Evolutionary conservation across 2,329 filamentous ascomycete genomes (phyloP), one percentile per base, ranked within the genome.

Genomic region (Exophiala viscosa): DNA sequence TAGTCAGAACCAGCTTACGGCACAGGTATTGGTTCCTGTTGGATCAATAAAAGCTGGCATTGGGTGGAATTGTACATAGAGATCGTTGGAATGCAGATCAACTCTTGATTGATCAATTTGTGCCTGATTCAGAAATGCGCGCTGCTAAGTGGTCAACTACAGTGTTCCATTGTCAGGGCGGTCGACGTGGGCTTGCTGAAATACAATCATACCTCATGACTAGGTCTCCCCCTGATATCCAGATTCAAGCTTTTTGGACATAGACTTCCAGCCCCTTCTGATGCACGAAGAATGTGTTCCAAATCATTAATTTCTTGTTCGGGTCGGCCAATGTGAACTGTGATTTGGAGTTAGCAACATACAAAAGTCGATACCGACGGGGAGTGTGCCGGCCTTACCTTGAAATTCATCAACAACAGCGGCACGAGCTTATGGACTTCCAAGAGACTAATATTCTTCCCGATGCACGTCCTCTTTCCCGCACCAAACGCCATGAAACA

Each of bases 231-330:
- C 23, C 23, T 1, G 23, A 28, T 5, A n/a, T 9, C 11, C 10
- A 3, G 11, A 15, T 9, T 39, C 36, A 49, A 8, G 38, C 50
- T 0, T 32, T 49, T 35, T 54, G 46, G 18, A 54, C 18, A 8
- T 45, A 54, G 6, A 54, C 46, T 13, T 50, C 46, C 44, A 52
- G 23, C 1, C 50, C 50, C 32, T 44, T 52, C 17, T 52, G 44
- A 32, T 52, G 50, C n/a, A 52, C 50, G 17, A 52, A 52, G 18
- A 52, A 52, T 6, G 44, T 48, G 33, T 52, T 52, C 50, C 50
- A 52, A 17, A 52, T 52, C 5, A 18, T 35, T n/a, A 52, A 28
- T 15, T 45, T 52, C 50, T 46, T 45, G 1, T 48, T 20, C 3
- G 50, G 50, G 32, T 41, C 39, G 15, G 23, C 39, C 10, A 41